Conservation (phyloP, 225 moss, liverwort and hornwort genomes). For the Asterella californica region DNA sequence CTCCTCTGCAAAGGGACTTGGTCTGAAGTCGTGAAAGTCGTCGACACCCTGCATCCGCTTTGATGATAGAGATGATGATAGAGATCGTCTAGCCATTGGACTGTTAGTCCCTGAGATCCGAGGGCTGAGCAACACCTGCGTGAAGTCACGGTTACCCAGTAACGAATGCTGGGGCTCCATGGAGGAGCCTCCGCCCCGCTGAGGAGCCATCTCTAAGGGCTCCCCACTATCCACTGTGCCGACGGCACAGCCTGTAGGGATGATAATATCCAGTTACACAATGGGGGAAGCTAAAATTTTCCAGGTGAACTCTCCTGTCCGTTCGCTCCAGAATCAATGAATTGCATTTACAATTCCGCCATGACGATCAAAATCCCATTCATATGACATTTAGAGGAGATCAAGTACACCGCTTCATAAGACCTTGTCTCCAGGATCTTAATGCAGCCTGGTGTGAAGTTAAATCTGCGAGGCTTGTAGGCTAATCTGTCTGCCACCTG, state of each 20-base stretch:
- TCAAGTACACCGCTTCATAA: neutral
- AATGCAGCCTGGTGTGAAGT: neutral
- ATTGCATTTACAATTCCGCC: conserved; percentile 10
- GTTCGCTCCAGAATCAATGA: neutral
- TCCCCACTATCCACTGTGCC: conserved; percentile 29
- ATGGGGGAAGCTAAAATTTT: neutral
- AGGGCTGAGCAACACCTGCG: conserved; percentile 75
- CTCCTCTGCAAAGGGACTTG: conserved; percentile 16
- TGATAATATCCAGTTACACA: conserved; percentile 34
- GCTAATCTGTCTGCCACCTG: neutral
- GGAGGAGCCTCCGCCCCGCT: conserved; percentile 25
- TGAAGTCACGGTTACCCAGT: conserved; percentile 51
- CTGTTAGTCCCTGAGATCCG: conserved; percentile 59
- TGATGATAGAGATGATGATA: conserved; percentile 22
- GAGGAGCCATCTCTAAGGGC: conserved; percentile 21
- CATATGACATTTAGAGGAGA: conserved; percentile 2
- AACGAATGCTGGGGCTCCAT: conserved; percentile 32
- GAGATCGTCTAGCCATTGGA: conserved; percentile 59
- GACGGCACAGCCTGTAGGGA: conserved; percentile 15
- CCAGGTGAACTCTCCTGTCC: neutral
- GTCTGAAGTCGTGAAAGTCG: conserved; percentile 40
- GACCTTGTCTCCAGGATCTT: conserved; percentile 1
- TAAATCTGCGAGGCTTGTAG: neutral
- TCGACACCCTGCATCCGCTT: conserved; percentile 40
- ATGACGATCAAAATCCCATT: neutral